Evolutionary conservation across 345 rosid genomes (phyloP), one percentile per base, ranked within the genome.

Genomic region (Murraya koenigii): DNA sequence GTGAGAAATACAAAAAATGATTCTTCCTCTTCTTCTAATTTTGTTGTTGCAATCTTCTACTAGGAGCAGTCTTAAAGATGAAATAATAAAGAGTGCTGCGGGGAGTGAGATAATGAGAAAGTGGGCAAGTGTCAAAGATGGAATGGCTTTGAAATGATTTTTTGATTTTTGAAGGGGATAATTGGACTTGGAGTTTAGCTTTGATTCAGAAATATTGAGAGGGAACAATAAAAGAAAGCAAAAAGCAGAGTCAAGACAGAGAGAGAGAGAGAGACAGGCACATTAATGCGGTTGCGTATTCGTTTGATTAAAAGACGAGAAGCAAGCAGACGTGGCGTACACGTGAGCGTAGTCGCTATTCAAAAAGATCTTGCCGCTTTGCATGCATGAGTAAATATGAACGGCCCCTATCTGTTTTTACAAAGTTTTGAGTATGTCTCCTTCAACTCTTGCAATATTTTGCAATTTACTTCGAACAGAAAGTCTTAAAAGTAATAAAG

Each of bases 1-100:
- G 75, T 62, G 75, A 78, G 72, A 74, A 78, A 74, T 74, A 85
- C 75, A 83, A 86, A 80, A 83, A 82, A 84, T 84, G 80, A 82
- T 77, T 77, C 71, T 75, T 65, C 81, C 59, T 32, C 66, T 73
- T 49, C 20, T 61, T 28, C 56, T 52, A 52, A 52, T 52, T 52
- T 44, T 52, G 22, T 5, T 52, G 56, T 52, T 52, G 20, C 0
- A 15, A 15, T 17, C 22, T 52, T 52, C 17, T 52, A 1, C 22
- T 19, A 33, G 28, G 1, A 61, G 76, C 75, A 79, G 82, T 80
- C 75, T 76, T 76, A 77, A 76, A 82, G 80, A 55, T n/a, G 8
- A 52, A 47, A 52, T 62, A 66, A 52, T 13, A 23, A 69, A 33
- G 79, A 22, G 60, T 59, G 65, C 3, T 41, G 49, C 3, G 49